Base-by-base conservation (phyloP, 768 basidiomycete species). In the Clathrus columnatus region DNA sequence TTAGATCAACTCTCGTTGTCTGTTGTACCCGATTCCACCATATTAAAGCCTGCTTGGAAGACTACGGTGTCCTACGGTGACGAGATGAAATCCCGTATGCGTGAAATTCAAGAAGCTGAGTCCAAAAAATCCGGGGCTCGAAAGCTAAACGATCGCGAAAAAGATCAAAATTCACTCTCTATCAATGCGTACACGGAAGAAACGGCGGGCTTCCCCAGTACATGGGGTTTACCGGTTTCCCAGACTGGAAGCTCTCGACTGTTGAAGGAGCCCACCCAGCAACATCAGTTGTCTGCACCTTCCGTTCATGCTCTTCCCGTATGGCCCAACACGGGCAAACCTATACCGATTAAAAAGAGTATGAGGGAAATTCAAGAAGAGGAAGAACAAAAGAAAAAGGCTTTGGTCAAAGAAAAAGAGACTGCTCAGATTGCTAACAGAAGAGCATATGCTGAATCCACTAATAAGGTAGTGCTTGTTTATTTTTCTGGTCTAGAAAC, bases 291-390 rank as follows among this genome's bases (percentile, higher is more conserved):
- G 27, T 60, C 70, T 14, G 50, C 68, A 20, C 32, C 63, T 0
- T 57, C 69, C 2, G 27, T 67, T 1, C 54, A 63, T 10, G 45
- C 68, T n/a, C 51, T 64, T 8, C 78, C 82, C 16, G 91, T 89
- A 18, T 95, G 92, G 91, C 86, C 84, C 8, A 82, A 76, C 62
- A 71, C 78, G 16, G 70, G 69, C 23, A 84, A 82, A 64, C 68
- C 76, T 6, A 71, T 72, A 8, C 66, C 73, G 2, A 66, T 77
- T 6, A 94, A 91, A 75, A 96, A 92, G 76, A 89, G 90, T 1
- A 85, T 99, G 85, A 97, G 95, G 74, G 93, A 99, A 73, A 99
- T 99, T 41, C 91, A 95, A 65, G 95, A 98, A 69, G 96, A 99
- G 63, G 96, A 99, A 65, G 91, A 95, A 69, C 80, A 74, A 60